Percentiles rank a stretch among this genome's conserved stretches.
Conservation (phyloP, 1,139 yeast species). For the Saccharomyces hybrid region DNA sequence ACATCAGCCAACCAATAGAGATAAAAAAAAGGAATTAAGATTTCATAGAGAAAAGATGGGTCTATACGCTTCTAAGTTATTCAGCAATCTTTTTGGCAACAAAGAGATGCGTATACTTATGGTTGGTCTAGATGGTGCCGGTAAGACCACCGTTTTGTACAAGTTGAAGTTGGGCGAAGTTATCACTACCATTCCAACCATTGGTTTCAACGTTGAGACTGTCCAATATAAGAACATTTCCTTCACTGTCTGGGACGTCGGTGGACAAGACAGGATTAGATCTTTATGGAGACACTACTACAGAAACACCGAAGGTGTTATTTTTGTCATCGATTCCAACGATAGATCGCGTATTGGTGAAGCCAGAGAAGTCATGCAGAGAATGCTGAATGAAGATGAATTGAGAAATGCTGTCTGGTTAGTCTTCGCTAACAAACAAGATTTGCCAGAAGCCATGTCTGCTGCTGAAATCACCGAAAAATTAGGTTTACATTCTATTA, state of each 20-base stretch:
- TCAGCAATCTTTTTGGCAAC: constrained; percentile 78
- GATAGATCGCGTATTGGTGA: constrained; percentile 91
- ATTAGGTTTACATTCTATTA: constrained; percentile 73
- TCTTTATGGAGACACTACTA: constrained; percentile 94
- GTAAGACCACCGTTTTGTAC: constrained; percentile 85
- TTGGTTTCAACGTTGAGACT: constrained; percentile 91
- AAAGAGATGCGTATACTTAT: constrained; percentile 86
- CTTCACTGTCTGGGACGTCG: constrained; percentile 95
- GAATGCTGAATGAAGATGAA: constrained; percentile 92
- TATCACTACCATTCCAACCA: constrained; percentile 89
- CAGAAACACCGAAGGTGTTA: constrained; percentile 92
- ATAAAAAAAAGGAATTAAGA: neutral
- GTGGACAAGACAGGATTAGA: constrained; percentile 95
- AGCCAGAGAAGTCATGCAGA: constrained; percentile 89
- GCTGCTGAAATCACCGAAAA: constrained; percentile 86
- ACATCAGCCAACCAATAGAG: neutral
- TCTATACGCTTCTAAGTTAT: constrained; percentile 78
- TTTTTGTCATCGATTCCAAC: constrained; percentile 87
- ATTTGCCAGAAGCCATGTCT: constrained; percentile 86
- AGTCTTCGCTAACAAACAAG: constrained; percentile 90
- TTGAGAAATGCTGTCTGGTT: constrained; percentile 82
- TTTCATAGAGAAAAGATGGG: constrained; percentile 48
- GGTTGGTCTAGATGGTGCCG: constrained; percentile 93
- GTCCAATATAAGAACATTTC: constrained; percentile 92
- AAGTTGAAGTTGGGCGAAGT: constrained; percentile 87